phyloP scores from a whole-genome alignment of 176 grass and related monocot species.

The Luzula sylvatica region DNA sequence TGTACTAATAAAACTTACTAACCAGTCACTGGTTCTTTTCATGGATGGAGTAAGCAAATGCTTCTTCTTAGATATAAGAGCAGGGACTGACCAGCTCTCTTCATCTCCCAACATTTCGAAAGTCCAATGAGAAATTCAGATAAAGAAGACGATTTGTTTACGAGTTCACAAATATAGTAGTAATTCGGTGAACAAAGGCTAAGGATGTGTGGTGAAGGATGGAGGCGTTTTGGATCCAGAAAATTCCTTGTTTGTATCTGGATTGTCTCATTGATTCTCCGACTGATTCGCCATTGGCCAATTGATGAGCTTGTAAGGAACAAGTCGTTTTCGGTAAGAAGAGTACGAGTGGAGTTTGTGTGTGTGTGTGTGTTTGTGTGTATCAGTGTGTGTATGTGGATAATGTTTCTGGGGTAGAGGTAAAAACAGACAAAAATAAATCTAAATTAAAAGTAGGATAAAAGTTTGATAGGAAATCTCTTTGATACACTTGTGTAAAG shows the following conservation, averaged over 20 bases:
- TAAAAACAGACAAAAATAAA: too few species aligned
- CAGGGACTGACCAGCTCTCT: slow-evolving; percentile 11
- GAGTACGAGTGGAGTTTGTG: background rate
- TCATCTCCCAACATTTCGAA: slow-evolving; percentile 25
- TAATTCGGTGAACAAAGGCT: slow-evolving; percentile 1
- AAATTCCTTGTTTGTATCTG: slow-evolving; percentile 13
- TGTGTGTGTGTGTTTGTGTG: background rate
- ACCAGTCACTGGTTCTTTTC: slow-evolving; percentile 73
- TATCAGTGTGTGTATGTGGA: background rate
- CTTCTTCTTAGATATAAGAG: slow-evolving; percentile 24
- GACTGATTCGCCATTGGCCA: background rate
- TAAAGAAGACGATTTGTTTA: background rate
- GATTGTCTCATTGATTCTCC: background rate
- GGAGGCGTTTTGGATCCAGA: slow-evolving; percentile 10
- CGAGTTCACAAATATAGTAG: slow-evolving; percentile 9
- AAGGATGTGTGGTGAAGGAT: slow-evolving; percentile 45
- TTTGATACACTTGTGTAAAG: too few species aligned
- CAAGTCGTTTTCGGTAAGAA: slow-evolving; percentile 10
- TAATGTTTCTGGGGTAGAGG: slow-evolving; percentile 5
- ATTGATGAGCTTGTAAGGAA: background rate
- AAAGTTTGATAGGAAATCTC: too few species aligned
- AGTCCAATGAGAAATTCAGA: slow-evolving; percentile 16
- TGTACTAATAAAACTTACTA: background rate
- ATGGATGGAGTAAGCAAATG: slow-evolving; percentile 42
- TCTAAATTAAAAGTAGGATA: too few species aligned